Evolutionary conservation across 768 basidiomycete species (phyloP), one percentile per base, ranked within the genome.

Genomic region (Boletus rubropictus): DNA sequence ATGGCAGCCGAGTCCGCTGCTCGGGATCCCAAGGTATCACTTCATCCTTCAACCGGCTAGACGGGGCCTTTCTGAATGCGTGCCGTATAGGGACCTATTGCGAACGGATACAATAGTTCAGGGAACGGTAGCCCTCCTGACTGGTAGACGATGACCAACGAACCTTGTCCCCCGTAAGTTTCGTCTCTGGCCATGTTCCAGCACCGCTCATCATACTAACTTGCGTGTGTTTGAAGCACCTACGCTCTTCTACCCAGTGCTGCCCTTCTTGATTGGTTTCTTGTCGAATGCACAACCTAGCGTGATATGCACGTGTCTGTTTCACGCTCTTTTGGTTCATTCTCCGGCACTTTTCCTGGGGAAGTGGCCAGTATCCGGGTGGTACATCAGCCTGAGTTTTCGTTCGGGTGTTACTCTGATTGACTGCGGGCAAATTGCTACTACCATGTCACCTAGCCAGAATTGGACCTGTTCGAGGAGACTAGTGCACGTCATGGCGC

Each of bases 71-170:
- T 37, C 45, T 55, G 10, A 65, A n/a, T 2, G n/a, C 14, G 3
- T 27, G 5, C 11, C 37, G 15, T 33, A 37, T 35, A 63, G 62
- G 35, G 17, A n/a, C 64, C 60, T 5, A 43, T 42, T 7, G 22
- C 51, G 33, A 55, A 61, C 40, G 32, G 44, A 24, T 62, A 58
- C 12, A 60, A 59, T 17, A 60, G 52, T 2, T n/a, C 42, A 1
- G 58, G 52, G 7, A 35, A 51, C 7, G 33, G 39, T 3, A 42
- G 47, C 14, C 38, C 48, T 36, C 52, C 65, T 8, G 66, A 68
- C 58, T 66, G 64, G 64, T 63, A 53, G 50, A 39, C 29, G 7
- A 21, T 40, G 42, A 44, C 34, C 20, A n/a, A 34, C 10, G 27
- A 34, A 14, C 10, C 36, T 39, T 33, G 18, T 22, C 21, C 24